Evolutionary conservation across 164 flowering plant genomes (phyloP).

Genomic region (Kingdonia uniflora): DNA sequence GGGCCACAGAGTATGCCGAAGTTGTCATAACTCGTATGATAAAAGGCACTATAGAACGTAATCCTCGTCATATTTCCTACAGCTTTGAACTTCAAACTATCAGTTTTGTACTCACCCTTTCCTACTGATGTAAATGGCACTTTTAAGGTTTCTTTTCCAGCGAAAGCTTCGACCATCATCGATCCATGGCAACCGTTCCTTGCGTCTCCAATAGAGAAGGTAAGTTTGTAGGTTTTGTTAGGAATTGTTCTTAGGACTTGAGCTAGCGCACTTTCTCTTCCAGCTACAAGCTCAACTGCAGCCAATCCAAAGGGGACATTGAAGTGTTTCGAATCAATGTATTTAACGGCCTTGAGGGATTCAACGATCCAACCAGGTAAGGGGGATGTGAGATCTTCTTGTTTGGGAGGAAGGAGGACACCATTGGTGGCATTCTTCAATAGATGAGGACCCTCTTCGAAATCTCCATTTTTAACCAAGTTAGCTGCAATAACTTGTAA

Average conservation of each 20-base stretch:
- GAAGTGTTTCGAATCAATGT: not conserved
- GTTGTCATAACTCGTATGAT: conserved; percentile 30
- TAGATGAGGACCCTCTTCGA: not conserved
- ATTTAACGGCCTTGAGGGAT: not conserved
- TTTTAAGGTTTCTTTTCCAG: not conserved
- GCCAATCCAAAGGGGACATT: not conserved
- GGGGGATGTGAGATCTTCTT: not conserved
- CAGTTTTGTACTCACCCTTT: conserved; percentile 52
- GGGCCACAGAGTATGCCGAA: conserved; percentile 53
- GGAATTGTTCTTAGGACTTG: not conserved
- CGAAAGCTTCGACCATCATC: not conserved
- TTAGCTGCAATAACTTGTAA: not conserved
- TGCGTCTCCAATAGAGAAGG: not conserved
- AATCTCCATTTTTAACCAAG: not conserved
- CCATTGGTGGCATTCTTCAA: not conserved
- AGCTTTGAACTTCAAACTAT: conserved; percentile 35
- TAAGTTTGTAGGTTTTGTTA: not conserved
- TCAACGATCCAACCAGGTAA: conserved; percentile 4
- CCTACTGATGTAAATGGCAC: conserved; percentile 35
- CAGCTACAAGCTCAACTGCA: conserved; percentile 1
- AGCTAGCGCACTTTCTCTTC: not conserved
- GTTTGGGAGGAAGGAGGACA: not conserved
- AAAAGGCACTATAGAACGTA: conserved; percentile 20
- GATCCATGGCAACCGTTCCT: not conserved
- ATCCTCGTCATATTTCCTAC: conserved; percentile 24